These are phyloP conservation scores for Tagetes erecta DNA, from an alignment of 129 eudicot genomes.

Conservation along the genomic window DNA sequence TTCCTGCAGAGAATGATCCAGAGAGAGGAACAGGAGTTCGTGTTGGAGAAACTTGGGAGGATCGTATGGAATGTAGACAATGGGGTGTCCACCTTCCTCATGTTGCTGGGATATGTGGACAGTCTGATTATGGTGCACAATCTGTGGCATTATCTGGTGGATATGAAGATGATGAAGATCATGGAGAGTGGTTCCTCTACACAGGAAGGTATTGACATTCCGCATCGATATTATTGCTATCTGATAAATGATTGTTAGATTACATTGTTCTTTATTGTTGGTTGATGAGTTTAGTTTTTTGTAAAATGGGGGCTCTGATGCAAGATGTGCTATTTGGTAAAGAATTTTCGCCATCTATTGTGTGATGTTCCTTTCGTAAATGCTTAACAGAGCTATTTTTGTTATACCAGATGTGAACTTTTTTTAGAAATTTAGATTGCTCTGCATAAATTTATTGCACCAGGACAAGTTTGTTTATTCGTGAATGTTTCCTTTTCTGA, in stretches of 20 bases:
- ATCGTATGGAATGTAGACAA: conserved; percentile 81
- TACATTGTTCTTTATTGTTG: background rate
- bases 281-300: background rate
- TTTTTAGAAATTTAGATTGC: background rate
- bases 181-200: conserved; percentile 45
- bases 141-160: conserved; percentile 43
- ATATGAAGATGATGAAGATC: conserved; percentile 45
- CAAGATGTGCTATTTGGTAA: background rate
- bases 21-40: conserved; percentile 72
- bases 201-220: conserved; percentile 34
- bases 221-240: background rate
- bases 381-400: background rate
- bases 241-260: background rate
- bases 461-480: conserved; percentile 4
- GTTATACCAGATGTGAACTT: background rate
- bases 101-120: conserved; percentile 84
- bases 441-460: background rate
- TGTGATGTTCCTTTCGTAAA: background rate
- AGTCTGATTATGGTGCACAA: conserved; percentile 54
- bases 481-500: conserved; percentile 4
- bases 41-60: conserved; percentile 87
- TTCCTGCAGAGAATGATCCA: conserved; percentile 79
- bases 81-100: conserved; percentile 97
- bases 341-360: background rate
- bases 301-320: background rate